Evolutionary conservation across 331 rosid genomes (phyloP).

Genomic region (Pyracantha coccinea): DNA sequence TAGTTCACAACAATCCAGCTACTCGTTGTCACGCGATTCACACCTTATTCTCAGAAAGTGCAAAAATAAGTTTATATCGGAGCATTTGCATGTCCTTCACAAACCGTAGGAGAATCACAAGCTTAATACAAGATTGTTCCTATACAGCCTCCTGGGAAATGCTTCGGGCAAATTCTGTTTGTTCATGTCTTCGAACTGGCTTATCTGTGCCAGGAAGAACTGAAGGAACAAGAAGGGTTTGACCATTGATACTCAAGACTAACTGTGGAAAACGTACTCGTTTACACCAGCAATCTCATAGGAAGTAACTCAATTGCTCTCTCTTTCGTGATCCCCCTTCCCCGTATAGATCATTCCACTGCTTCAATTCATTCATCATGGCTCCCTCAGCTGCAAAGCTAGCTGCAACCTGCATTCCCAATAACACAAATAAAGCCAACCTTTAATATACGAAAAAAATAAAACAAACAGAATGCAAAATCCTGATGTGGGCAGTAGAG

Average conservation of each 20-base stretch:
- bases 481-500: neutral
- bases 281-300: constrained; percentile 22
- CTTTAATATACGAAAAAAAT: neutral
- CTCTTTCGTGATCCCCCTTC: constrained; percentile 95
- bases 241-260: neutral
- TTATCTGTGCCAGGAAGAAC: neutral
- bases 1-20: neutral
- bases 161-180: neutral
- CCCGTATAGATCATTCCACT: constrained; percentile 84
- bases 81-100: neutral
- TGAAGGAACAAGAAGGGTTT: neutral
- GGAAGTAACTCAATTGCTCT: constrained; percentile 75
- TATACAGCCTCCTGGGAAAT: neutral
- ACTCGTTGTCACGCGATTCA: neutral
- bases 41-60: neutral
- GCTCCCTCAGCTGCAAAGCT: constrained; percentile 90
- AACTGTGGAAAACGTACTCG: constrained; percentile 4
- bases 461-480: neutral
- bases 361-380: constrained; percentile 80
- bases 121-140: neutral
- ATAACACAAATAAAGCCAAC: neutral
- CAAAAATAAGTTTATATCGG: neutral
- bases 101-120: neutral
- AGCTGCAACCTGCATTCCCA: constrained; percentile 61
- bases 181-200: neutral